A percentile compares a stretch with the other conserved stretches of the same genome.
Evolutionary conservation across 768 basidiomycete species (phyloP).

Genomic region (Udeniomyces megalosporus): DNA sequence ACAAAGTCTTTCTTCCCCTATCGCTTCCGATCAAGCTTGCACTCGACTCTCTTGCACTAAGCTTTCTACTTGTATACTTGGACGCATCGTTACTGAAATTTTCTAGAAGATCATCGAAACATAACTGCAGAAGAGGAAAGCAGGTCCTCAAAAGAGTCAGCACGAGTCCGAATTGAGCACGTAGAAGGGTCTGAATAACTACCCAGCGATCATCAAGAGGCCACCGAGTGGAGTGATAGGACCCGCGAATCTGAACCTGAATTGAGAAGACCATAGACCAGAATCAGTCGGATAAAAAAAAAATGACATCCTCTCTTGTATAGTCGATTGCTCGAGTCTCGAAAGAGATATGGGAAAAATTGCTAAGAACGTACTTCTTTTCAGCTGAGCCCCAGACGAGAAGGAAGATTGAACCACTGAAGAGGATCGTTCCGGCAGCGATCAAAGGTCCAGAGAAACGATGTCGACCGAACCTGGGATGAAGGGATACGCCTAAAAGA

Average conservation of each 20-base stretch:
- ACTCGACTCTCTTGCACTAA: too few relatives aligned
- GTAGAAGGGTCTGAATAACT: background rate
- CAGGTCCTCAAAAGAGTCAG: background rate
- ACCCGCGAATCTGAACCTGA: conserved; percentile 5
- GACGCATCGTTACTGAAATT: too few relatives aligned
- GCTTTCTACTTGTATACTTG: too few relatives aligned
- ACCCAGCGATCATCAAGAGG: conserved; percentile 6
- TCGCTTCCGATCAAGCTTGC: too few relatives aligned
- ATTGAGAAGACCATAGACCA: too few relatives aligned
- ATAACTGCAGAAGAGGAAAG: background rate
- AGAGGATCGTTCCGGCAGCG: conserved; percentile 2
- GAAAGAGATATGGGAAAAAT: background rate
- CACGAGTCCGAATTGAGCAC: background rate
- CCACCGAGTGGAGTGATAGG: conserved; percentile 12
- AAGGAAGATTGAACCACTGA: background rate
- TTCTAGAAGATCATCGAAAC: background rate
- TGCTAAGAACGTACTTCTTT: background rate
- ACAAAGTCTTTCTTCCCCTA: too few relatives aligned
- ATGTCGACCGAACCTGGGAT: conserved; percentile 9
- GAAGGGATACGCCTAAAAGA: background rate
- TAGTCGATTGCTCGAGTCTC: background rate
- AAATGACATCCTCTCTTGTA: too few relatives aligned
- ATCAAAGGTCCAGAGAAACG: conserved; percentile 8
- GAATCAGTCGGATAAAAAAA: background rate
- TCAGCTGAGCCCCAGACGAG: conserved; percentile 5